Conservation (phyloP, 2,329 filamentous ascomycete genomes). For the Cryphonectria parasitica region DNA sequence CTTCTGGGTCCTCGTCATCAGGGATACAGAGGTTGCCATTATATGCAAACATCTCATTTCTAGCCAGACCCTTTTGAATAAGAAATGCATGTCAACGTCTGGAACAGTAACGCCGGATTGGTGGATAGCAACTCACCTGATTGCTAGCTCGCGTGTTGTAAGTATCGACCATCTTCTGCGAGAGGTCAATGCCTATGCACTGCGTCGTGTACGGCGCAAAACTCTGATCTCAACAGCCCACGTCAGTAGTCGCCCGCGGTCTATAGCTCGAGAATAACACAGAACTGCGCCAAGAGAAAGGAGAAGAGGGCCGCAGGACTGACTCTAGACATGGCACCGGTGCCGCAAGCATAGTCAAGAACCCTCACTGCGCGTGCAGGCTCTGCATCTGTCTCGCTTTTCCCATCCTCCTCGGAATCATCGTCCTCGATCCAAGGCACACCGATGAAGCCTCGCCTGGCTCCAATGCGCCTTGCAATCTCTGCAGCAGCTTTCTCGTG, state of each 20-base stretch:
- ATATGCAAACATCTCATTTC: slow-evolving; percentile 58
- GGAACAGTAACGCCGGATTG: no score
- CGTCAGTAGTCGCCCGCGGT: background rate
- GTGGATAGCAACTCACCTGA: slow-evolving; percentile 45
- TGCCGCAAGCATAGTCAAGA: slow-evolving; percentile 78
- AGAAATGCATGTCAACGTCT: slow-evolving; percentile 9
- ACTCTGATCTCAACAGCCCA: slow-evolving; percentile 44
- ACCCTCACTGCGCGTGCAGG: slow-evolving; percentile 51
- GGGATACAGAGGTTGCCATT: slow-evolving; percentile 60
- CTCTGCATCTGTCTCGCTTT: slow-evolving; percentile 32
- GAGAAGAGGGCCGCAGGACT: slow-evolving; percentile 32
- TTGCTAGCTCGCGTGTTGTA: slow-evolving; percentile 66
- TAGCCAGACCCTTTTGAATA: slow-evolving; percentile 48
- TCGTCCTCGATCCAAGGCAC: slow-evolving; percentile 55
- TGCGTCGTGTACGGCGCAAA: slow-evolving; percentile 65
- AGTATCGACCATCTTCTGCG: slow-evolving; percentile 68
- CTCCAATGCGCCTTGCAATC: slow-evolving; percentile 58
- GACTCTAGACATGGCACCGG: slow-evolving; percentile 68
- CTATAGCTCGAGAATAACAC: background rate
- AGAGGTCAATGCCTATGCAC: slow-evolving; percentile 71
- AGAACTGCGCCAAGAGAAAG: background rate
- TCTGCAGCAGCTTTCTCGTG: slow-evolving; percentile 57
- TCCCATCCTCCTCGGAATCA: slow-evolving; percentile 38
- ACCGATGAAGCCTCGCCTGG: slow-evolving; percentile 63
- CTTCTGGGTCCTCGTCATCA: slow-evolving; percentile 51